Evolutionary conservation across 2,329 filamentous ascomycete genomes (phyloP).

Genomic region (Ophiostoma ips): DNA sequence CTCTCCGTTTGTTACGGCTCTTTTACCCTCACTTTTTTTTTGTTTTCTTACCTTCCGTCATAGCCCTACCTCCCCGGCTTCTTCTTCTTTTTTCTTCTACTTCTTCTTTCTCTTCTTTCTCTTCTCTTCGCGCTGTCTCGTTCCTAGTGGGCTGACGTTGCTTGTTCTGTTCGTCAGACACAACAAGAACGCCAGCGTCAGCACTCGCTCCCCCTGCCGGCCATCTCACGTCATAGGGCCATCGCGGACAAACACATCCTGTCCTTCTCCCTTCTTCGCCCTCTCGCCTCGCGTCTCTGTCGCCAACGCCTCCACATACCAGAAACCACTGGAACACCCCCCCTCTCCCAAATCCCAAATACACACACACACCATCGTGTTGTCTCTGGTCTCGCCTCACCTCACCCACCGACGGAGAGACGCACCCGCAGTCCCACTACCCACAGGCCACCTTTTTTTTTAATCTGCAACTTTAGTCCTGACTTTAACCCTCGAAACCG

Average conservation of each 20-base stretch:
- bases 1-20: too few relatives aligned
- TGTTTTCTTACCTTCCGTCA: background rate
- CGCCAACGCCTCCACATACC: constrained; percentile 2
- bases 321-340: background rate
- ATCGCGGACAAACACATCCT: background rate
- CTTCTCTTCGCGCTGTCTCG: background rate
- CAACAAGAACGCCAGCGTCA: too few relatives aligned
- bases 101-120: background rate
- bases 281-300: background rate
- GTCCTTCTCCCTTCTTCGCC: background rate
- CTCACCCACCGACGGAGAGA: too few relatives aligned
- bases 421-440: too few relatives aligned
- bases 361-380: background rate
- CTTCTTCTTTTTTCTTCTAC: background rate
- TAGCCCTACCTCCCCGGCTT: too few relatives aligned
- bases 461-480: too few relatives aligned
- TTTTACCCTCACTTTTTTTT: too few relatives aligned
- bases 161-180: background rate
- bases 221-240: constrained; percentile 3
- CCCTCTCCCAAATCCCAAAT: background rate
- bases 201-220: background rate
- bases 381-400: background rate
- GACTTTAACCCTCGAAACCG: too few relatives aligned
- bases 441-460: too few relatives aligned
- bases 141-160: background rate